Conservation (phyloP, 345 rosid species). For the Anacardium occidentale region DNA sequence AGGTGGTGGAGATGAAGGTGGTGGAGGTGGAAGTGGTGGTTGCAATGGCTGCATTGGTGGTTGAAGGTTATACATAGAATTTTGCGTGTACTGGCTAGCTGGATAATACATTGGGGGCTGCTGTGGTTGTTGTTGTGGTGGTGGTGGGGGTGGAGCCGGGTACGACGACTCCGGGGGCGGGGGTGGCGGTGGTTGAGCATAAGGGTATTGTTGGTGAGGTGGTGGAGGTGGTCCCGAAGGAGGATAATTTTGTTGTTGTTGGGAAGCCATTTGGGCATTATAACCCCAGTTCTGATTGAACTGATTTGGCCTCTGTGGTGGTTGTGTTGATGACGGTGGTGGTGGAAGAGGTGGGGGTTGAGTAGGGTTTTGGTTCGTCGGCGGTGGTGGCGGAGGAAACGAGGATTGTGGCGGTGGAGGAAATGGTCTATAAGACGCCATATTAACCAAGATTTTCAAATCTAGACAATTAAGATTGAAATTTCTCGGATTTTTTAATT, state of each 20-base stretch:
- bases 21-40: constrained; percentile 57
- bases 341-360: constrained; percentile 21
- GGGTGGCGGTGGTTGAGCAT: constrained; percentile 62
- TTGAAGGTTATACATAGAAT: constrained; percentile 48
- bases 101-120: constrained; percentile 51
- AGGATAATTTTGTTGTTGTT: constrained; percentile 31
- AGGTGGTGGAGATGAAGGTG: constrained; percentile 57
- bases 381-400: constrained; percentile 34
- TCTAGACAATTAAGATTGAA: no score
- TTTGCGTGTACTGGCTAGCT: constrained; percentile 44
- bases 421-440: constrained; percentile 54
- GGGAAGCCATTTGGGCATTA: constrained; percentile 22
- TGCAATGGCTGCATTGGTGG: constrained; percentile 37
- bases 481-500: neutral
- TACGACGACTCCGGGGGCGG: constrained; percentile 59
- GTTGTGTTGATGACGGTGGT: constrained; percentile 28
- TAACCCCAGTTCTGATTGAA: constrained; percentile 36
- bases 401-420: constrained; percentile 56
- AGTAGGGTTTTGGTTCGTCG: constrained; percentile 27
- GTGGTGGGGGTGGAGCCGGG: constrained; percentile 50
- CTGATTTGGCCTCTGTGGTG: constrained; percentile 24
- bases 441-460: constrained; percentile 6
- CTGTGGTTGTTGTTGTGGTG: constrained; percentile 39
- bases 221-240: constrained; percentile 52
- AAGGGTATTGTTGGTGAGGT: constrained; percentile 60